Evolutionary conservation across 495 filamentous ascomycete genomes (phyloP).

Genomic region (Thermochaetoides thermophila): DNA sequence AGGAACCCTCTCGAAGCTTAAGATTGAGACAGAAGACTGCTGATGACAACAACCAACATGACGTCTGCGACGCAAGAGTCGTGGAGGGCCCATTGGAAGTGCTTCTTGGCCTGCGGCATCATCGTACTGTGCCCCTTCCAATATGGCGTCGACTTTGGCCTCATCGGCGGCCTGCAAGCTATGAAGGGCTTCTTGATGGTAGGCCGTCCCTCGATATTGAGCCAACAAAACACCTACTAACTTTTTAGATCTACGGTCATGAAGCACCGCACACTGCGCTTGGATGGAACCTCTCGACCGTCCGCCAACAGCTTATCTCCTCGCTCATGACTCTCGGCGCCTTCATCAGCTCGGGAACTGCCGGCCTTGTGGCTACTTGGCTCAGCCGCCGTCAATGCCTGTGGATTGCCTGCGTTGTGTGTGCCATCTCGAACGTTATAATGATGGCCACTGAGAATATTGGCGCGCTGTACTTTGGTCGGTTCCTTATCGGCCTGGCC

Average conservation of each 20-base stretch:
- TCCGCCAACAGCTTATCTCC: constrained; percentile 40
- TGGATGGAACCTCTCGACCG: constrained; percentile 40
- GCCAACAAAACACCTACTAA: neutral
- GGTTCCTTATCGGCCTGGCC: constrained; percentile 40
- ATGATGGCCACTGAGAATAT: constrained; percentile 43
- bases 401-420: constrained; percentile 34
- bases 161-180: constrained; percentile 46
- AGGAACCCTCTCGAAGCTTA: too few relatives aligned
- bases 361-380: constrained; percentile 34
- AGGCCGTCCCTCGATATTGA: neutral
- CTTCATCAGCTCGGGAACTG: constrained; percentile 39
- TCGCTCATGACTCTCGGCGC: constrained; percentile 47
- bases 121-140: constrained; percentile 43
- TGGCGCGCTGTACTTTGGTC: constrained; percentile 39
- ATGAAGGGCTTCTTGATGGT: constrained; percentile 47
- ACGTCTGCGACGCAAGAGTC: constrained; percentile 4
- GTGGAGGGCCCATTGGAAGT: constrained; percentile 26
- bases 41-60: neutral
- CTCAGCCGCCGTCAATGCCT: constrained; percentile 33
- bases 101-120: constrained; percentile 28
- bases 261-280: constrained; percentile 25
- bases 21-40: too few relatives aligned
- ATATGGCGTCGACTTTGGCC: constrained; percentile 48
- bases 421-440: constrained; percentile 35
- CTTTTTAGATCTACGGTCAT: constrained; percentile 24